phyloP scores from a whole-genome alignment of 1,139 yeast species.

The Suhomyces coccinellae region DNA sequence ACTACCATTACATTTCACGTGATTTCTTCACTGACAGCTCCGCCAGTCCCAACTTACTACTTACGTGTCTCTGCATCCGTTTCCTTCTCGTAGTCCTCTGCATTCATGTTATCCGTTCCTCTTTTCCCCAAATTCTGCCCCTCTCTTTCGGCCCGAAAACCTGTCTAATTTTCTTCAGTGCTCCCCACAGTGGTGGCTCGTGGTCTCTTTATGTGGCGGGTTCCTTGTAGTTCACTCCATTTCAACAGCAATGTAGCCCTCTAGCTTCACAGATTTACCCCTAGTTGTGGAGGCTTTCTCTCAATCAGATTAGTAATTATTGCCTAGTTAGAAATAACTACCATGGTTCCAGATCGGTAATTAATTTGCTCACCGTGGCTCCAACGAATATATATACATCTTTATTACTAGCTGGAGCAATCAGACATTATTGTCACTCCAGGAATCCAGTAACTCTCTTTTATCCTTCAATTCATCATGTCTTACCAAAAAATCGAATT shows the following conservation, averaged over 20 bases:
- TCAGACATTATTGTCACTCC: not conserved
- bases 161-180: too few relatives aligned
- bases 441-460: too few relatives aligned
- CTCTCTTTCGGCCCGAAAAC: too few relatives aligned
- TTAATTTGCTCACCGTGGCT: conserved; percentile 9
- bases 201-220: not conserved
- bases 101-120: too few relatives aligned
- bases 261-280: too few relatives aligned
- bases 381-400: not conserved
- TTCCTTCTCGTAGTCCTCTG: not conserved
- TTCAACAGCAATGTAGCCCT: too few relatives aligned
- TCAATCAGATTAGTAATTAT: not conserved
- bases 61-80: not conserved
- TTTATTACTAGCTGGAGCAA: not conserved
- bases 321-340: conserved; percentile 3
- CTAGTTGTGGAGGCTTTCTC: not conserved
- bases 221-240: not conserved
- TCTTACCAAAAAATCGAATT: conserved; percentile 20
- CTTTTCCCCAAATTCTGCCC: too few relatives aligned
- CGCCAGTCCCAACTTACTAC: too few relatives aligned
- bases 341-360: conserved; percentile 7
- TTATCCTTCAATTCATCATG: conserved; percentile 4
- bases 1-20: too few relatives aligned
- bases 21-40: too few relatives aligned
- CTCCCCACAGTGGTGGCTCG: conserved; percentile 1